These are phyloP conservation scores for Podila epigama DNA, from an alignment of 192 early-diverging fungal species.

Conservation along the genomic window DNA sequence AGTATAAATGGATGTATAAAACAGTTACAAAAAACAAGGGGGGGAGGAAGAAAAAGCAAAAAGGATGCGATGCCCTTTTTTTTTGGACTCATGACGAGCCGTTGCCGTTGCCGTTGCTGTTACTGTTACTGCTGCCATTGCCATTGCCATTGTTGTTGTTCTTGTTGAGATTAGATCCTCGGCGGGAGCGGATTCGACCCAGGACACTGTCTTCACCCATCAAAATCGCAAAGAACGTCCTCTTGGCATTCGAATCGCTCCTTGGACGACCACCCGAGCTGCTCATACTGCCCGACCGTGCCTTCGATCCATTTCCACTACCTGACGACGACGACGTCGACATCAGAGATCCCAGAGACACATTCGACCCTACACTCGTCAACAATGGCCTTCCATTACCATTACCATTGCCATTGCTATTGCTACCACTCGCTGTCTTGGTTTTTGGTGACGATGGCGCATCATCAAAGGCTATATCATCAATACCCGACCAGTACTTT, in stretches of 20 bases:
- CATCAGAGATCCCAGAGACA: neutral
- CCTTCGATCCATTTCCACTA: neutral
- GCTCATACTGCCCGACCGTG: slow-evolving; percentile 6
- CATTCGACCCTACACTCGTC: neutral
- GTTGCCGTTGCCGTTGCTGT: neutral
- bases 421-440: neutral
- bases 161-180: slow-evolving; percentile 16
- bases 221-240: slow-evolving; percentile 35
- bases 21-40: no score
- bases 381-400: no score
- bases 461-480: slow-evolving; percentile 42
- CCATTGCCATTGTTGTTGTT: neutral
- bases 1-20: no score
- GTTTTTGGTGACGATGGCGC: slow-evolving; percentile 18
- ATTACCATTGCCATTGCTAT: no score
- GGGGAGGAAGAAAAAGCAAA: no score
- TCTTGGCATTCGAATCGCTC: slow-evolving; percentile 34
- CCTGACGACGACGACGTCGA: slow-evolving; percentile 1
- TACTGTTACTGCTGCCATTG: neutral
- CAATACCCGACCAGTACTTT: slow-evolving; percentile 47
- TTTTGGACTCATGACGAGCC: neutral
- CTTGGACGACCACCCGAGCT: slow-evolving; percentile 21
- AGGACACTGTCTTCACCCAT: slow-evolving; percentile 48
- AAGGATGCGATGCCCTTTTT: no score
- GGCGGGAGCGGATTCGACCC: slow-evolving; percentile 18